Conservation (phyloP, 768 basidiomycete species). For the Boletales sp. region DNA sequence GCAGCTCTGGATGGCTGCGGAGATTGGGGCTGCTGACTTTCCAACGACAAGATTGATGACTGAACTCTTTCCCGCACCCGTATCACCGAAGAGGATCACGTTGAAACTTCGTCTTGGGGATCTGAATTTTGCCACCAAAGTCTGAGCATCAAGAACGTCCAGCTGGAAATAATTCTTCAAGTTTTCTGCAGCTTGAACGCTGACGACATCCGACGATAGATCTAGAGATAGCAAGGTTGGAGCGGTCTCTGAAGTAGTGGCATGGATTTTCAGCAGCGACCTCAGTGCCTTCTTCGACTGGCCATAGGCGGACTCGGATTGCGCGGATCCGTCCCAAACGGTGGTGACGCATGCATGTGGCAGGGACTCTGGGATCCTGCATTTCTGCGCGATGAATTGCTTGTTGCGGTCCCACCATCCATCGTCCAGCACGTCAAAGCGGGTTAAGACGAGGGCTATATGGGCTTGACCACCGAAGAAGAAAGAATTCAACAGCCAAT, state of each 20-base stretch:
- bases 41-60: constrained; percentile 39
- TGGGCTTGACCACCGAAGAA: constrained; percentile 36
- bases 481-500: constrained; percentile 35
- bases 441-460: constrained; percentile 37
- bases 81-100: constrained; percentile 39
- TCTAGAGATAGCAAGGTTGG: constrained; percentile 14
- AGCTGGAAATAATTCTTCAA: constrained; percentile 13
- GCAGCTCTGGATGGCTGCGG: constrained; percentile 26
- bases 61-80: constrained; percentile 39
- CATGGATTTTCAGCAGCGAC: constrained; percentile 7
- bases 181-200: background rate
- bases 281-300: constrained; percentile 13
- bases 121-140: constrained; percentile 11
- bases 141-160: constrained; percentile 6
- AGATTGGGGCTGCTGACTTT: constrained; percentile 18
- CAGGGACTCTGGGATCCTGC: constrained; percentile 7
- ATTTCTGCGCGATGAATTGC: constrained; percentile 13
- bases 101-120: constrained; percentile 19
- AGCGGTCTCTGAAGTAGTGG: background rate
- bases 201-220: constrained; percentile 8
- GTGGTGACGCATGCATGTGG: constrained; percentile 21
- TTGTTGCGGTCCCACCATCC: constrained; percentile 40
- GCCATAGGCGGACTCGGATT: background rate
- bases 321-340: background rate
- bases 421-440: constrained; percentile 32